Evolutionary conservation across 2,329 filamentous ascomycete genomes (phyloP), one percentile per base, ranked within the genome.

Genomic region (Tricladium varicosporioides): DNA sequence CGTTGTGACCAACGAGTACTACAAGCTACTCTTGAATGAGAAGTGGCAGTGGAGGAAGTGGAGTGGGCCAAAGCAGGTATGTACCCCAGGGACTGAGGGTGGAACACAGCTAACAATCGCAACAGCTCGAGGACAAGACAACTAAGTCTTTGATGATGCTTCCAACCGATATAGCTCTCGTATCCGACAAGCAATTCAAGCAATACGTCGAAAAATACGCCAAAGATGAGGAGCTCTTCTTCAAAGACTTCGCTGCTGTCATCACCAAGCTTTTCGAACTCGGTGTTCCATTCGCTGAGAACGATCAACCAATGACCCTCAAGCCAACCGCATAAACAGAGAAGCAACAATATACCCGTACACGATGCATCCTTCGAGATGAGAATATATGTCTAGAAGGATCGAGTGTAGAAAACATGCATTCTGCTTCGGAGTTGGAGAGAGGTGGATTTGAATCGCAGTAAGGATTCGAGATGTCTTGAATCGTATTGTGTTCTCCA

Each of bases 61-160:
- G 93, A 85, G 92, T 68, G 93, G 94, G 27, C 92, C 92, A 64
- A 86, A 87, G 76, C 92, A 85, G 75, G 78, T 78, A 70, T 65
- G 73, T 60, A 31, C 32, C 45, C n/a, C n/a, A n/a, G 22, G 18
- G 11, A 13, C n/a, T 15, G 18, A 22, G 47, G 8, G 4, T 5
- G 22, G 13, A 43, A 1, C 33, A 22, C 9, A 48, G 43, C 51
- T 59, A 48, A 60, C 43, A 46, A 48, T 16, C 14, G 27, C 11
- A 66, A 61, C 57, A 95, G 82, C 93, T 88, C 72, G 87, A 96
- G 77, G 92, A 97, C 77, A 89, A 89, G 78, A 84, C 80, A 70
- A 91, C 87, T 69, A 92, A 96, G 83, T 81, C 82, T 44, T 78
- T 97, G 68, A 97, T 99, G 94, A 97, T 99, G 93, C 80, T 99